Evolutionary conservation across 768 basidiomycete species (phyloP).

Genomic region (Lactarius tabidus): DNA sequence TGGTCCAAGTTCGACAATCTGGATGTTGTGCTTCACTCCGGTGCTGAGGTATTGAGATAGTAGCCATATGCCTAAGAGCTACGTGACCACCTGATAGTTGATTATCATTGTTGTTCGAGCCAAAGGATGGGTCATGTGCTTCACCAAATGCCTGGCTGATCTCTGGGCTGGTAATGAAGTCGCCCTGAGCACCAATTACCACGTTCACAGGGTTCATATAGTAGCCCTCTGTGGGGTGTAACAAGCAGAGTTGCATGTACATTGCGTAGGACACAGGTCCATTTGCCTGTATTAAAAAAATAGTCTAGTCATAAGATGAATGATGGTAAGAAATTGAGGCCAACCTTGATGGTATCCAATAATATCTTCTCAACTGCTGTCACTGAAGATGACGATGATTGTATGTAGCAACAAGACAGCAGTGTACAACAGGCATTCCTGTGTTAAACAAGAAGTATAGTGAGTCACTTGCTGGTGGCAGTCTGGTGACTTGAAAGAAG

Average conservation of each 20-base stretch:
- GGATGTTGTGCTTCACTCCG: slow-evolving; percentile 46
- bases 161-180: slow-evolving; percentile 96
- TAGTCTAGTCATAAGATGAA: background rate
- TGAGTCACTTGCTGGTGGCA: too few relatives aligned
- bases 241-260: slow-evolving; percentile 90
- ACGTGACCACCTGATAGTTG: slow-evolving; percentile 34
- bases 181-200: slow-evolving; percentile 83
- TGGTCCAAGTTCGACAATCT: slow-evolving; percentile 89
- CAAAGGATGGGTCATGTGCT: slow-evolving; percentile 44
- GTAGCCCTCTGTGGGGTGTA: slow-evolving; percentile 89
- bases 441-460: slow-evolving; percentile 1
- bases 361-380: slow-evolving; percentile 58
- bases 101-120: slow-evolving; percentile 34
- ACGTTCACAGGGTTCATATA: slow-evolving; percentile 72
- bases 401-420: slow-evolving; percentile 6
- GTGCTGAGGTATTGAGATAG: slow-evolving; percentile 66
- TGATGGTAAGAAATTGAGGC: background rate
- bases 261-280: slow-evolving; percentile 85
- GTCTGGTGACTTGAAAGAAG: background rate
- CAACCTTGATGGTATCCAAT: slow-evolving; percentile 67
- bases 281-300: slow-evolving; percentile 78
- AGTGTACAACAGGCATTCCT: background rate
- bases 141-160: slow-evolving; percentile 97
- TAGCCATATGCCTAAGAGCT: slow-evolving; percentile 89
- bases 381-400: slow-evolving; percentile 1